A percentile compares a stretch with the other conserved stretches of the same genome.
Conservation (phyloP, 805 yeast genomes). For the Wickerhamomyces ciferrii region DNA sequence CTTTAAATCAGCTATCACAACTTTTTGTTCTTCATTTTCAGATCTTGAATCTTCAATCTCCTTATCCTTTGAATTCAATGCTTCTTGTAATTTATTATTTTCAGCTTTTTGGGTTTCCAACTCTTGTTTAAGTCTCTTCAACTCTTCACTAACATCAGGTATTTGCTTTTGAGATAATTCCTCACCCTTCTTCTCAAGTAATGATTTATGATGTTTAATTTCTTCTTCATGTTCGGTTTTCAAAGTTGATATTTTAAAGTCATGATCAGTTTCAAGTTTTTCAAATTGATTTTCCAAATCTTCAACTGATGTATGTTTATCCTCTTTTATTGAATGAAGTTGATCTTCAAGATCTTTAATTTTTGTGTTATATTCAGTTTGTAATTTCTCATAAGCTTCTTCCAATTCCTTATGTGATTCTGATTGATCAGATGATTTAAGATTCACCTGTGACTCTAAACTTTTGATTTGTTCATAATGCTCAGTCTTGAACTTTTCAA, state of each 20-base stretch:
- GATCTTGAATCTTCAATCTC: background rate
- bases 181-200: slow-evolving; percentile 15
- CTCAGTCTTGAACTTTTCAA: background rate
- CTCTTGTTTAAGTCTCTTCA: slow-evolving; percentile 1
- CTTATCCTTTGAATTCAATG: background rate
- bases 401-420: background rate
- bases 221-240: slow-evolving; percentile 4
- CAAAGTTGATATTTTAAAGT: background rate
- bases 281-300: background rate
- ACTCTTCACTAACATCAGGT: background rate
- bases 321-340: background rate
- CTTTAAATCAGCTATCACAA: background rate
- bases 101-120: background rate
- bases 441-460: background rate
- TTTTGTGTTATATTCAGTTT: background rate
- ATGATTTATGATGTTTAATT: slow-evolving; percentile 7
- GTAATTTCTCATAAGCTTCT: background rate
- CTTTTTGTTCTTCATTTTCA: background rate
- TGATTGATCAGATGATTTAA: background rate
- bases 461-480: background rate
- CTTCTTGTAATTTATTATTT: background rate
- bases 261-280: background rate
- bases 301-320: background rate
- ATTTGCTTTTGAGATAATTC: background rate
- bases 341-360: background rate